These are phyloP conservation scores for Miamiensis avidus DNA, from an alignment of 169 alveolate genomes.

Conservation along the genomic window DNA sequence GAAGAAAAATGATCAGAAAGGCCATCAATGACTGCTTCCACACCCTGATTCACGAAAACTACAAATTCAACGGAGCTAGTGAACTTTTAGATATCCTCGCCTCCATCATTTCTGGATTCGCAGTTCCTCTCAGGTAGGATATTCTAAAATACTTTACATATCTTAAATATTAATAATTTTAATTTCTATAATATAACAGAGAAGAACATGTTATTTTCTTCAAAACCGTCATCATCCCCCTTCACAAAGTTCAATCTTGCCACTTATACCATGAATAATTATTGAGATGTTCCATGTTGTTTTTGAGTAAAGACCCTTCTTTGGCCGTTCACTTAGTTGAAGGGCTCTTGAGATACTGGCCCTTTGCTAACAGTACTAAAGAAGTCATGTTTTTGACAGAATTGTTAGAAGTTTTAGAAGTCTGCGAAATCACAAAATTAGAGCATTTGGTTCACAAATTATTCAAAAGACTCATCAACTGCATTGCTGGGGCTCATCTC, in stretches of 20 bases:
- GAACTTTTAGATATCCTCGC: conserved; percentile 96
- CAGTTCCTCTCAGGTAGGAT: conserved; percentile 89
- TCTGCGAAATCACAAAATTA: conserved; percentile 71
- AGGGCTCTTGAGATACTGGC: conserved; percentile 97
- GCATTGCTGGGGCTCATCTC: conserved; percentile 86
- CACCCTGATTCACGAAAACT: conserved; percentile 93
- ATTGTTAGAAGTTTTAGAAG: conserved; percentile 92
- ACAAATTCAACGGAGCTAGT: conserved; percentile 94
- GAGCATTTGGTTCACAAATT: conserved; percentile 71
- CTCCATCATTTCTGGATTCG: conserved; percentile 95
- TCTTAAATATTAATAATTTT: too few relatives aligned
- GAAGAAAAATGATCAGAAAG: conserved; percentile 93
- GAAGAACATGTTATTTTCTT: conserved; percentile 97
- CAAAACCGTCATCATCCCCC: conserved; percentile 94
- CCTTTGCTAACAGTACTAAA: conserved; percentile 94
- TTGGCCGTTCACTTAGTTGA: conserved; percentile 92
- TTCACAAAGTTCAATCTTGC: conserved; percentile 94
- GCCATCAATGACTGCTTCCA: conserved; percentile 95
- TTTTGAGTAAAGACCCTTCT: conserved; percentile 95
- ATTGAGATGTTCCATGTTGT: conserved; percentile 94
- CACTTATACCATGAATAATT: conserved; percentile 94
- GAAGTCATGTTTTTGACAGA: conserved; percentile 95
- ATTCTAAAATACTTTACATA: too few relatives aligned
- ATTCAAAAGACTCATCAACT: conserved; percentile 78
- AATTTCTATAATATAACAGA: conserved; percentile 59